A percentile compares a stretch with the other conserved stretches of the same genome.
Evolutionary conservation across 176 grass and related monocot genomes (phyloP).

Genomic region (Aegilops tauschii): DNA sequence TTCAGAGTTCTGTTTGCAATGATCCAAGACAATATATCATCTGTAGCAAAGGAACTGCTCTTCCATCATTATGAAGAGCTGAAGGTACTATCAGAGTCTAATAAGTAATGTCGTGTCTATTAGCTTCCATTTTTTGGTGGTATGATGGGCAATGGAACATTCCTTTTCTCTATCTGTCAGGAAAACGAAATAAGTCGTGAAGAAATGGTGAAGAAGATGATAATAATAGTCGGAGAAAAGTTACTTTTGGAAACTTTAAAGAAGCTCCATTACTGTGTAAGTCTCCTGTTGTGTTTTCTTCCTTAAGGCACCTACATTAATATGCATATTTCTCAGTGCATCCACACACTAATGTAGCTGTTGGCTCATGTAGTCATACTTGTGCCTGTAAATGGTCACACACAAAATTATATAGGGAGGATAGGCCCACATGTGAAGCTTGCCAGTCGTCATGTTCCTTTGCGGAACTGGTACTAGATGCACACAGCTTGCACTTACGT

Average conservation of each 20-base stretch:
- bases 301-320: background rate
- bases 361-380: background rate
- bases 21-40: constrained; percentile 59
- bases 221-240: constrained; percentile 65
- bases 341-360: background rate
- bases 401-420: background rate
- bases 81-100: constrained; percentile 42
- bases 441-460: background rate
- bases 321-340: constrained; percentile 14
- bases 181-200: constrained; percentile 59
- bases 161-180: constrained; percentile 27
- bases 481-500: background rate
- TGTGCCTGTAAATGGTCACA: background rate
- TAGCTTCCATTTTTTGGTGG: background rate
- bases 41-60: constrained; percentile 61
- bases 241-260: constrained; percentile 56
- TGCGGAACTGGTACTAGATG: background rate
- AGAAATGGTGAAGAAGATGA: constrained; percentile 73
- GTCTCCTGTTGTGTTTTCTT: constrained; percentile 19
- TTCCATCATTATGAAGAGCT: constrained; percentile 73
- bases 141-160: constrained; percentile 9
- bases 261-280: constrained; percentile 63
- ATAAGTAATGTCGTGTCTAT: background rate
- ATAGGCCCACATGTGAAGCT: background rate
- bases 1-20: constrained; percentile 57